Evolutionary conservation across 371 early-diverging fungal genomes (phyloP).

Genomic region (Mortierella sp.): DNA sequence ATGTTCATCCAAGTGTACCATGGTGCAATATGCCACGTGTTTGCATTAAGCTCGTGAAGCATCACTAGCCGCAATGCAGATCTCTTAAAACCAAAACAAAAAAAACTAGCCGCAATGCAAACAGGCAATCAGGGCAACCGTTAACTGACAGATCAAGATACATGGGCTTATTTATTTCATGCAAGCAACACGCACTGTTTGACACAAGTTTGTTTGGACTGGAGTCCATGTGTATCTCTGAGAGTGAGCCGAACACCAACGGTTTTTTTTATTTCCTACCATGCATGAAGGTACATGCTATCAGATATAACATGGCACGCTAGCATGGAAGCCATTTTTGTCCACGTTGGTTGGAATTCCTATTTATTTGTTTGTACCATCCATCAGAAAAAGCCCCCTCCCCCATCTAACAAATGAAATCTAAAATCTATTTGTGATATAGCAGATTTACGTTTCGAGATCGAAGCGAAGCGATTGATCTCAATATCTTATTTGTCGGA

Average conservation of each 20-base stretch:
- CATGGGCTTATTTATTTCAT: too few relatives aligned
- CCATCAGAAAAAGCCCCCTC: neutral
- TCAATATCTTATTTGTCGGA: neutral
- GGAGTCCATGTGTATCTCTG: too few relatives aligned
- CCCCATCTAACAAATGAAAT: neutral
- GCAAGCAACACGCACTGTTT: too few relatives aligned
- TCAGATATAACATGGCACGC: neutral
- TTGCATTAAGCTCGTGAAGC: too few relatives aligned
- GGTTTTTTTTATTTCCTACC: neutral
- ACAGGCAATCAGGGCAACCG: neutral
- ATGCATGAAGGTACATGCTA: too few relatives aligned
- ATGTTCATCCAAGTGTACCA: too few relatives aligned
- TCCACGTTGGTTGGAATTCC: conserved; percentile 2
- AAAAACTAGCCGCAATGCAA: too few relatives aligned
- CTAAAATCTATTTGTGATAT: neutral
- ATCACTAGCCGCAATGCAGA: too few relatives aligned
- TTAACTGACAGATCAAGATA: neutral
- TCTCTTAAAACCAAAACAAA: too few relatives aligned
- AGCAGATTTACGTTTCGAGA: neutral
- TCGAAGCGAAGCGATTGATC: neutral
- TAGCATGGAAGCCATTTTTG: conserved; percentile 5
- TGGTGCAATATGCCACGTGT: too few relatives aligned
- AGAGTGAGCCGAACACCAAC: neutral
- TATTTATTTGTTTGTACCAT: neutral
- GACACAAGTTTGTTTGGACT: neutral